These are phyloP conservation scores for Rhynchosporium graminicola DNA, from an alignment of 2,329 filamentous ascomycete species.

Conservation along the genomic window DNA sequence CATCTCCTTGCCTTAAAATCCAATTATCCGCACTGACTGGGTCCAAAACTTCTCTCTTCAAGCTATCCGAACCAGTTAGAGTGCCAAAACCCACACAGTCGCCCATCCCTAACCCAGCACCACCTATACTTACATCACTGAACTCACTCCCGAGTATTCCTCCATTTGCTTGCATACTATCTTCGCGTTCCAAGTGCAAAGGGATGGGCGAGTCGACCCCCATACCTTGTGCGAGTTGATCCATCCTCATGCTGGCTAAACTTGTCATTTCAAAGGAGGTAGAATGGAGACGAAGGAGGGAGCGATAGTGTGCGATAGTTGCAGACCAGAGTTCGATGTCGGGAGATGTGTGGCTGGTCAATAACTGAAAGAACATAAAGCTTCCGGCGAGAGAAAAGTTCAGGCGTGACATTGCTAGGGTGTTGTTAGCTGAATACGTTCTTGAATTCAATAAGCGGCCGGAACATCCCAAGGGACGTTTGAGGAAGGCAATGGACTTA, in stretches of 20 bases:
- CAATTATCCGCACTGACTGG: conserved; percentile 30
- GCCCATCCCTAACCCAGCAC: neutral
- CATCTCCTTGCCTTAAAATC: conserved; percentile 30
- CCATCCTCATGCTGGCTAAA: conserved; percentile 32
- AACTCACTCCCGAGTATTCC: conserved; percentile 1
- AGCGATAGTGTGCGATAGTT: conserved; percentile 33
- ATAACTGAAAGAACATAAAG: conserved; percentile 35
- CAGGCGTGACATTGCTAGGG: conserved; percentile 29
- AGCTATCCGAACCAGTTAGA: neutral
- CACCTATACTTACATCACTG: neutral
- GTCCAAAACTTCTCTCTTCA: conserved; percentile 11
- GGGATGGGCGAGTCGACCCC: conserved; percentile 26
- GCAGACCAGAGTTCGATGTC: conserved; percentile 35
- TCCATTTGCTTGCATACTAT: neutral
- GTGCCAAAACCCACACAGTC: neutral
- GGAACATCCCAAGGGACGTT: neutral
- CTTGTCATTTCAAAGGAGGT: conserved; percentile 31
- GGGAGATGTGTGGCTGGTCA: conserved; percentile 30
- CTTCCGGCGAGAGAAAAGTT: conserved; percentile 33
- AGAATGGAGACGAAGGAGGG: conserved; percentile 25
- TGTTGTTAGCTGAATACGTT: neutral
- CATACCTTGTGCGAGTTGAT: conserved; percentile 31
- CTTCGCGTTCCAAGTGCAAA: neutral
- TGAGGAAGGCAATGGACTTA: conserved; percentile 21
- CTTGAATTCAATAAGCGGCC: neutral